Conservation (phyloP, 805 yeast species). For the Citeromyces nyonsensis region DNA sequence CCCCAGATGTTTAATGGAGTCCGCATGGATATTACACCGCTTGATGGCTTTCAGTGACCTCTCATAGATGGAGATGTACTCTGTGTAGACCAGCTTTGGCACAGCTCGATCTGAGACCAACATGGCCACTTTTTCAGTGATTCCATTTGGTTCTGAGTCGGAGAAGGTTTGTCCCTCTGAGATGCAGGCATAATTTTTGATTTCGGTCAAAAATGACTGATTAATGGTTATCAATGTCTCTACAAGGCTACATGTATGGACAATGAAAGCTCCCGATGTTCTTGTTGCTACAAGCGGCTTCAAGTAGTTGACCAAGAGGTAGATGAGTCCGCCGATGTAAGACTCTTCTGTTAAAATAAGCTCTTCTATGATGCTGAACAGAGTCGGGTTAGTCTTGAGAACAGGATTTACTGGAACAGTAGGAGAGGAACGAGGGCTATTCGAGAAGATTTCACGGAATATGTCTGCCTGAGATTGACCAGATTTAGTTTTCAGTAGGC, state of each 20-base stretch:
- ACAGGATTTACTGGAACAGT: too few relatives aligned
- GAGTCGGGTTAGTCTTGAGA: conserved; percentile 1
- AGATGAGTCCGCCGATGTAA: conserved; percentile 26
- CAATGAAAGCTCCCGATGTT: background rate
- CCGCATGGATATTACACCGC: conserved; percentile 9
- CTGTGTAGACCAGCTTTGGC: conserved; percentile 14
- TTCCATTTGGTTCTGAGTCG: conserved; percentile 5
- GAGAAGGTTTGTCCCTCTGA: conserved; percentile 10
- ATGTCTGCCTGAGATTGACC: too few relatives aligned
- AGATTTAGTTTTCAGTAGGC: background rate
- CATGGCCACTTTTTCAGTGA: background rate
- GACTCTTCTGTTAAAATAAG: conserved; percentile 28
- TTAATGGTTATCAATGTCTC: background rate
- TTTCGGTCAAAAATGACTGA: background rate
- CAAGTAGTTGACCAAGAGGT: conserved; percentile 13
- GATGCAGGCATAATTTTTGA: conserved; percentile 4
- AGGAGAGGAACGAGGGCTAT: too few relatives aligned
- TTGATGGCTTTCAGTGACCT: conserved; percentile 16
- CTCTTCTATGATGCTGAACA: conserved; percentile 24
- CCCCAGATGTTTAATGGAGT: conserved; percentile 20
- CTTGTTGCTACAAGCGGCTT: too few relatives aligned
- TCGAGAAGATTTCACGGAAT: too few relatives aligned
- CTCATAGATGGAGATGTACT: conserved; percentile 17
- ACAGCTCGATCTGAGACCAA: conserved; percentile 11
- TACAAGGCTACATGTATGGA: background rate